Conservation (phyloP, 345 rosid genomes). For the Sapria himalayana region DNA sequence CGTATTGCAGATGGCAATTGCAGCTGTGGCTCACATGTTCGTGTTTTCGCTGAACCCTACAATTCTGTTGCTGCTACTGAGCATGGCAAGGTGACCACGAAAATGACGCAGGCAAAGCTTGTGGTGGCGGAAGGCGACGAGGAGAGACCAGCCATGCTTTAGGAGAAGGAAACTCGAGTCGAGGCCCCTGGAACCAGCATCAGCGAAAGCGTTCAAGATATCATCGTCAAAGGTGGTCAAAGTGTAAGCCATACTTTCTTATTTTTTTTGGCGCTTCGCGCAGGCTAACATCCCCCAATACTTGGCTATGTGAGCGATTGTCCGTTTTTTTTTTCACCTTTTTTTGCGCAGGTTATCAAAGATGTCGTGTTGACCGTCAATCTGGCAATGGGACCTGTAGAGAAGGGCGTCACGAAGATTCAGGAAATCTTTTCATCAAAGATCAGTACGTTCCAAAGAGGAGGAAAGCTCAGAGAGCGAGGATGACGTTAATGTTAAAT, state of each 20-base stretch:
- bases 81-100: conserved; percentile 17
- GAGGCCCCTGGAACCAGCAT: conserved; percentile 78
- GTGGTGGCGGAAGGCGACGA: conserved; percentile 91
- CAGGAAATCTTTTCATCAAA: no score
- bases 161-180: conserved; percentile 36
- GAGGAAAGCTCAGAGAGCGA: no score
- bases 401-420: conserved; percentile 76
- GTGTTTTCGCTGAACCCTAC: conserved; percentile 89
- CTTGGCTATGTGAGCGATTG: conserved; percentile 7
- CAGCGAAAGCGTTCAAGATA: conserved; percentile 75
- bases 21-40: conserved; percentile 81
- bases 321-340: conserved; percentile 8
- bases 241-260: conserved; percentile 41
- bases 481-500: no score
- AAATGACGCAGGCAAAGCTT: conserved; percentile 75
- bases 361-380: conserved; percentile 86
- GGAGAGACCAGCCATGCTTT: conserved; percentile 78
- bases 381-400: conserved; percentile 95
- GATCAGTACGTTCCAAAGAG: no score
- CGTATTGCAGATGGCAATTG: conserved; percentile 77
- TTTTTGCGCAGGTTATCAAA: conserved; percentile 84
- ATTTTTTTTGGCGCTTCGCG: not conserved
- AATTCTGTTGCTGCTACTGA: conserved; percentile 32
- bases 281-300: not conserved
- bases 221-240: conserved; percentile 82